Percentiles rank a stretch among this genome's conserved stretches.
Conservation (phyloP, 257 asterid species). For the Echites panduratus region DNA sequence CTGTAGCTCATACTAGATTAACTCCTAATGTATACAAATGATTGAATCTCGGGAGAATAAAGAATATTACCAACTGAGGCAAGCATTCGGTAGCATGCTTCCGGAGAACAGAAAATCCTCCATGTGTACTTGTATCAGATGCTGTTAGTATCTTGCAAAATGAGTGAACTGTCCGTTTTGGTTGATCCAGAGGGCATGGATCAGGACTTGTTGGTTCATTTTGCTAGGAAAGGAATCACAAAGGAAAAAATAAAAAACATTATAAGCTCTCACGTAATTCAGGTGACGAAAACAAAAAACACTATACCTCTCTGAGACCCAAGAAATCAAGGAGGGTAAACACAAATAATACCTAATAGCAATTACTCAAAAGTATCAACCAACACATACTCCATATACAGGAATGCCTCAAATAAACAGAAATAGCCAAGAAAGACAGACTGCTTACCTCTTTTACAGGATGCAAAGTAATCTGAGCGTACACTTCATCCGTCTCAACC, state of each 20-base stretch:
- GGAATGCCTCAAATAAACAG: background rate
- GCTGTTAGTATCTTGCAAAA: conserved; percentile 83
- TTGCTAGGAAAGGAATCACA: conserved; percentile 42
- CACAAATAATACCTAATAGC: background rate
- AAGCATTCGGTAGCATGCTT: conserved; percentile 87
- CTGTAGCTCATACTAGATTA: background rate
- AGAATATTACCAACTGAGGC: conserved; percentile 55
- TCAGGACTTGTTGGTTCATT: conserved; percentile 50
- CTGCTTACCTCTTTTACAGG: conserved; percentile 65
- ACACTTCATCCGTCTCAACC: conserved; percentile 74
- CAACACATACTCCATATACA: background rate
- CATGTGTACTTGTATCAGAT: conserved; percentile 91
- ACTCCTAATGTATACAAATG: background rate
- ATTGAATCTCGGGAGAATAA: background rate
- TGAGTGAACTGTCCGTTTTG: conserved; percentile 42
- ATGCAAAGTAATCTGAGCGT: conserved; percentile 69
- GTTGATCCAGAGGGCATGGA: conserved; percentile 48
- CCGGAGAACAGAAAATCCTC: conserved; percentile 89
- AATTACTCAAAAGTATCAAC: background rate
- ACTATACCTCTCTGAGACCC: background rate
- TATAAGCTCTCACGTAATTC: background rate
- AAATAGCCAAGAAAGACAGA: background rate
- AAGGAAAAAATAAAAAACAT: background rate
- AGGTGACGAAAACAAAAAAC: background rate
- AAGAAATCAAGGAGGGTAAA: background rate